Base-by-base conservation (phyloP, 768 basidiomycete species). In the Suillus ampliporus region DNA sequence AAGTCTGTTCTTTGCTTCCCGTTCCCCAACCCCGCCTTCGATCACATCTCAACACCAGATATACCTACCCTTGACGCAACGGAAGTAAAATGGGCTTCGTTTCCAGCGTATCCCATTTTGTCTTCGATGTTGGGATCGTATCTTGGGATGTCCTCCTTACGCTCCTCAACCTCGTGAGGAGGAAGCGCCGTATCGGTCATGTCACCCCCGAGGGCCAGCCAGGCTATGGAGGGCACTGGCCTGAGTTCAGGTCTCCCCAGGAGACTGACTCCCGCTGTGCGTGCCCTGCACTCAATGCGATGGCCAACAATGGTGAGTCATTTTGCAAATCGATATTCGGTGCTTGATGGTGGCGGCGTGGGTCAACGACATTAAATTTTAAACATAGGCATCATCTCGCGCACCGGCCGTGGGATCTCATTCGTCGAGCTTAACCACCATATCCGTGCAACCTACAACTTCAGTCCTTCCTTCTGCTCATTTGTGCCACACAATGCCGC, bases 291-390 rank as follows among this genome's bases (percentile, higher is more conserved):
- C 74, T 92, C 66, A 92, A 94, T 65, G 87, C 89, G 0, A 78
- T 94, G 83, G 89, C 91, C 6, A 93, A 93, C 69, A 91, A 93
- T 66, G 91, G 91, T 91, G 44, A 28, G 74, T 61, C 43, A 38
- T 21, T 13, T 15, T 23, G 38, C 15, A 28, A 28, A 28, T n/a
- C 50, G 4, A 34, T 44, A 57, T 61, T 46, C 1, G 38, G 14
- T 52, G 34, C 35, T 47, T 31, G 31, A 31, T 31, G 31, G 31
- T 31, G 6, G 31, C 31, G 31, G 31, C 6, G 21, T 53, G 13
- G 28, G 14, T 34, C 17, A 8, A 58, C 26, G 34, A 31, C 5
- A 41, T 46, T 41, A 31, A 57, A n/a, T n/a, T n/a, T n/a, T n/a
- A n/a, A n/a, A 48, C 43, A 2, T 50, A 74, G 74, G 72, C 5